Conservation (phyloP, 179 eudicot species). For the Silene noctiflora region DNA sequence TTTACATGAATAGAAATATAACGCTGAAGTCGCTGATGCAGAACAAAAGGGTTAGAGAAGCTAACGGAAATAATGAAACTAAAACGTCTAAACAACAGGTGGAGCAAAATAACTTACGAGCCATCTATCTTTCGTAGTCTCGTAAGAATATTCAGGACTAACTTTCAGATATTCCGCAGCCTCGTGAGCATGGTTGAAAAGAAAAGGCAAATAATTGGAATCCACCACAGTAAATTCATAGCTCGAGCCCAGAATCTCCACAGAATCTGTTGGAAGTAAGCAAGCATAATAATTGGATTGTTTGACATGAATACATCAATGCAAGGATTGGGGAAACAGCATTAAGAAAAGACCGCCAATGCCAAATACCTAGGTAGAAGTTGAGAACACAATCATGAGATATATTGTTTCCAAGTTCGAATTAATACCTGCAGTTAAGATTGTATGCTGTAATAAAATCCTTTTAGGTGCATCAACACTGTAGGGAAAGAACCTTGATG, state of each 20-base stretch:
- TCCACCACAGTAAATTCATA: slow-evolving; percentile 79
- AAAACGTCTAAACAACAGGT: neutral
- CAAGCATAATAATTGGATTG: slow-evolving; percentile 21
- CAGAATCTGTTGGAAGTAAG: slow-evolving; percentile 48
- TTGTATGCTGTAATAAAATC: slow-evolving; percentile 74
- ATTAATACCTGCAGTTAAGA: slow-evolving; percentile 67
- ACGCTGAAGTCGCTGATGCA: neutral
- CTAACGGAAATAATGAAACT: neutral
- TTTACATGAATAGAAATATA: neutral
- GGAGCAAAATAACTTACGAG: slow-evolving; percentile 46
- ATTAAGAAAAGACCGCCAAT: neutral
- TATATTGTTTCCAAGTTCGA: neutral
- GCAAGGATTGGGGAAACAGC: slow-evolving; percentile 3
- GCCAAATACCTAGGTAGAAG: neutral
- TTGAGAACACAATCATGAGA: neutral
- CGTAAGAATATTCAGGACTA: slow-evolving; percentile 44
- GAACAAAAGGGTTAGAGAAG: neutral
- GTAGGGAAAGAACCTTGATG: slow-evolving; percentile 90
- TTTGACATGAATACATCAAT: slow-evolving; percentile 1
- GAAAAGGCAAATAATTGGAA: slow-evolving; percentile 72
- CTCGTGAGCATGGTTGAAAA: slow-evolving; percentile 82
- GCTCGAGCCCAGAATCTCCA: slow-evolving; percentile 52
- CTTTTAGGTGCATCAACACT: slow-evolving; percentile 88
- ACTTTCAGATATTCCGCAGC: slow-evolving; percentile 56
- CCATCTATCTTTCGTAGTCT: slow-evolving; percentile 59